A percentile compares a stretch with the other conserved stretches of the same genome.
Evolutionary conservation across 148 eudicot genomes (phyloP).

Genomic region (Persicaria maculosa): DNA sequence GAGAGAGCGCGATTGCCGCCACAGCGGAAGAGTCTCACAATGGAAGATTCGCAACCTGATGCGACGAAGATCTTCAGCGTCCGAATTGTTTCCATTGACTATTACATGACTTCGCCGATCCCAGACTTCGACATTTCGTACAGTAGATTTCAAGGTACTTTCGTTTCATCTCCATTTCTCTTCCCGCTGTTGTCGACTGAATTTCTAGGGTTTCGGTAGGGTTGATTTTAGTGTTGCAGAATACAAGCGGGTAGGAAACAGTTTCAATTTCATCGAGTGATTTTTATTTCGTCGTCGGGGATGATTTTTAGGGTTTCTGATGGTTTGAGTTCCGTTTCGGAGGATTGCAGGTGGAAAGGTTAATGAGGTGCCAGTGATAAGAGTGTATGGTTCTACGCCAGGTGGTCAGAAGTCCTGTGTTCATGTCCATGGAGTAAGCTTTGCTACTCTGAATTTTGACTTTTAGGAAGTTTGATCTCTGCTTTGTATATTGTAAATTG

Average conservation of each 20-base stretch:
- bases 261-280: neutral
- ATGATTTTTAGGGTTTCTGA: neutral
- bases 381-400: conserved; percentile 84
- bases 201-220: neutral
- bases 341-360: conserved; percentile 59
- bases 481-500: neutral
- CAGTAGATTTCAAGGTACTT: conserved; percentile 67
- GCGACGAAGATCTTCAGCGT: conserved; percentile 53
- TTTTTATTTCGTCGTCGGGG: neutral
- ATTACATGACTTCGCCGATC: conserved; percentile 74
- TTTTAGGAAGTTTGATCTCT: neutral
- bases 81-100: conserved; percentile 79
- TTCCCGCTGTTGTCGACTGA: neutral
- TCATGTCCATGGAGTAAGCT: conserved; percentile 70
- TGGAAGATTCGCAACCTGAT: conserved; percentile 34
- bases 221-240: neutral
- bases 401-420: conserved; percentile 89
- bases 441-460: conserved; percentile 1
- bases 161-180: neutral
- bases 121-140: conserved; percentile 57
- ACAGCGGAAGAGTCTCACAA: neutral
- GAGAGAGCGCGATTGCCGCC: neutral
- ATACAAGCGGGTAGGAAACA: neutral
- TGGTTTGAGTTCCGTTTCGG: neutral
- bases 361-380: conserved; percentile 88